Evolutionary conservation across 2,329 filamentous ascomycete genomes (phyloP), one percentile per base, ranked within the genome.

Genomic region (Aspergillus sp.): DNA sequence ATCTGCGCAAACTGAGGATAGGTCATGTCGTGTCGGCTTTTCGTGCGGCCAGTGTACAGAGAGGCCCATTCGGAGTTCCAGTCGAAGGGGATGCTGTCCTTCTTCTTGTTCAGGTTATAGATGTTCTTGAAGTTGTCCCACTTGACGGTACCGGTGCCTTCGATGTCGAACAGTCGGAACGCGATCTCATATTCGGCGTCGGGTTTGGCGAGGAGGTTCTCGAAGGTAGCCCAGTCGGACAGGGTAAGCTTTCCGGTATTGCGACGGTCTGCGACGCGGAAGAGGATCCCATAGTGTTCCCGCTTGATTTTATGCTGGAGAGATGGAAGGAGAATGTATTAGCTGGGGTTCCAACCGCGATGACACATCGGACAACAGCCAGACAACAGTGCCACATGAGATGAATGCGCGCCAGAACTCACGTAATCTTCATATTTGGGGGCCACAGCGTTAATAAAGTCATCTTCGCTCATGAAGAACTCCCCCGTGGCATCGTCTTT

Each of bases 131-230:
- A 92, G 64, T 91, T 85, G 36, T 95, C 88, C 68, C 93, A 96
- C 71, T 92, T 93, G 66, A 99, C 90, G 45, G 82, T 82, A 55
- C 94, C 94, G 17, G 85, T 88, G 56, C 89, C 84, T 47, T 93
- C 86, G 63, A 90, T 82, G 68, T 97, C 93, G 74, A 99, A 99
- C 50, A 99, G 82, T 64, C 94, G 89, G 77, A 97, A 99, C 14
- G 94, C 93, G 64, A 99, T 96, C 74, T 97, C 92, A 76, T 99
- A 99, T 77, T 99, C 94, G 71, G 94, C 94, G 68, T 97, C 94
- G 56, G 94, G 89, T 76, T 96, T 97, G 62, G 82, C 81, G 53
- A 99, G 85, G 58, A 99, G 83, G 77, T 95, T 95, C 76, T 96
- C 90, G 74, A 97, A 99, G 59, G 88, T 87, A 44, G 83, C 85